A percentile compares a stretch with the other conserved stretches of the same genome.
Conservation (phyloP, 2,329 filamentous ascomycete species). For the Drechslerella stenobrocha region DNA sequence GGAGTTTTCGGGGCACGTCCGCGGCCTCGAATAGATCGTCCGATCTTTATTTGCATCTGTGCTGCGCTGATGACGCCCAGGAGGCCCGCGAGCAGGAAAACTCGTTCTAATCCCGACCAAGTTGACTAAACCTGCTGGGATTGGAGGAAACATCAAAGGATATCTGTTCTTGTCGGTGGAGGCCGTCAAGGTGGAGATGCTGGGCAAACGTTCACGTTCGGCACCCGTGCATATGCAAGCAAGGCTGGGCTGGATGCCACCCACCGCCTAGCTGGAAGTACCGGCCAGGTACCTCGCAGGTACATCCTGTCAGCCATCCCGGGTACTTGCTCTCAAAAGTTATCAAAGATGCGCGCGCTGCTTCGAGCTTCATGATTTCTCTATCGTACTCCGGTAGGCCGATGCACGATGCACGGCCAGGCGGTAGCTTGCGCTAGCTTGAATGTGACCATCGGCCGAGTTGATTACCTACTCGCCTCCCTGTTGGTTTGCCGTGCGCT, state of each 20-base stretch:
- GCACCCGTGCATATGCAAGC: neutral
- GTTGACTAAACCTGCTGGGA: neutral
- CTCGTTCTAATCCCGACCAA: neutral
- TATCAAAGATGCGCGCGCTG: too few relatives aligned
- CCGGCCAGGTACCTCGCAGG: constrained; percentile 2
- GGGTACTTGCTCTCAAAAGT: too few relatives aligned
- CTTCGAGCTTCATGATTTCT: too few relatives aligned
- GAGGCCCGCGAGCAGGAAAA: neutral
- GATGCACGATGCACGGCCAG: too few relatives aligned
- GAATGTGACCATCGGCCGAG: neutral
- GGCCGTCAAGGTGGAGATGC: neutral
- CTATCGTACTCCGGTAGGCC: too few relatives aligned
- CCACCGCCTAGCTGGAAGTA: neutral
- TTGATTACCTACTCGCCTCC: neutral
- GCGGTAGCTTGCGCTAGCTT: too few relatives aligned
- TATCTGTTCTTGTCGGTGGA: neutral
- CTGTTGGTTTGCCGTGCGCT: neutral
- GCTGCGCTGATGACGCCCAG: neutral
- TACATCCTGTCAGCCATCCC: too few relatives aligned
- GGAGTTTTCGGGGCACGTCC: constrained; percentile 21
- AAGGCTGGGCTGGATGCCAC: constrained; percentile 2
- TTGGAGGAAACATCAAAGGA: neutral
- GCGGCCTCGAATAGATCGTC: constrained; percentile 44
- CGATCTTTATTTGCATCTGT: constrained; percentile 29
- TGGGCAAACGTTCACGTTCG: neutral